phyloP scores from a whole-genome alignment of 2,329 filamentous ascomycete species.

The Colletotrichum neosansevieriae region DNA sequence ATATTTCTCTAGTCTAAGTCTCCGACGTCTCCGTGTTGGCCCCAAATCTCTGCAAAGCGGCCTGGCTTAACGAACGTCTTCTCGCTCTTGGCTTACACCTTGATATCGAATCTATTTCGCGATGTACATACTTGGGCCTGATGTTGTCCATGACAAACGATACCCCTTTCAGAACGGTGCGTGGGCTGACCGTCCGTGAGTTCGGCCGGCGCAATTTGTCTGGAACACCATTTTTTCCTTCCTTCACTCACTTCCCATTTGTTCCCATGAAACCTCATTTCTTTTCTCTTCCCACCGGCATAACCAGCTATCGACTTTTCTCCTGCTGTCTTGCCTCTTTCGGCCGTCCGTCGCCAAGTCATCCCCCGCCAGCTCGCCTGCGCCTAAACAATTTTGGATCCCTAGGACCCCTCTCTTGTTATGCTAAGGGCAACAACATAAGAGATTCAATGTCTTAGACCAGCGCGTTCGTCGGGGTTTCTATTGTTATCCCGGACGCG shows the following conservation, averaged over 20 bases:
- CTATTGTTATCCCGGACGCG: neutral
- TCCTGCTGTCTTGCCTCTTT: conserved; percentile 13
- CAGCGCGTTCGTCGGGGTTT: conserved; percentile 12
- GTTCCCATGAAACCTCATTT: conserved; percentile 20
- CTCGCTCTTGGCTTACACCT: neutral
- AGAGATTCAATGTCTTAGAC: conserved; percentile 31
- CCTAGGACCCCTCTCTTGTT: conserved; percentile 12
- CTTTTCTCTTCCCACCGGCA: neutral
- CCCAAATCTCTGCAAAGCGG: neutral
- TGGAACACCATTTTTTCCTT: conserved; percentile 11
- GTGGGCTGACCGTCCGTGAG: conserved; percentile 28
- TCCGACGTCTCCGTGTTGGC: neutral
- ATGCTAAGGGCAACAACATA: conserved; percentile 3
- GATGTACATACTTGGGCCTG: neutral
- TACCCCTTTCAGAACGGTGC: conserved; percentile 1
- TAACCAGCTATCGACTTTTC: neutral
- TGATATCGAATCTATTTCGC: neutral
- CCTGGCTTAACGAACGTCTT: neutral
- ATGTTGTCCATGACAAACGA: neutral
- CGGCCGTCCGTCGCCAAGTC: conserved; percentile 15
- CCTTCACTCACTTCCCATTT: neutral
- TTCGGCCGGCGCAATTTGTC: conserved; percentile 2
- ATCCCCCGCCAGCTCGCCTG: neutral
- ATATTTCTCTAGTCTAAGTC: neutral
- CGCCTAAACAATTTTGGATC: conserved; percentile 6